Conservation (phyloP, 2,329 filamentous ascomycete species). For the Sclerotinia nivalis region DNA sequence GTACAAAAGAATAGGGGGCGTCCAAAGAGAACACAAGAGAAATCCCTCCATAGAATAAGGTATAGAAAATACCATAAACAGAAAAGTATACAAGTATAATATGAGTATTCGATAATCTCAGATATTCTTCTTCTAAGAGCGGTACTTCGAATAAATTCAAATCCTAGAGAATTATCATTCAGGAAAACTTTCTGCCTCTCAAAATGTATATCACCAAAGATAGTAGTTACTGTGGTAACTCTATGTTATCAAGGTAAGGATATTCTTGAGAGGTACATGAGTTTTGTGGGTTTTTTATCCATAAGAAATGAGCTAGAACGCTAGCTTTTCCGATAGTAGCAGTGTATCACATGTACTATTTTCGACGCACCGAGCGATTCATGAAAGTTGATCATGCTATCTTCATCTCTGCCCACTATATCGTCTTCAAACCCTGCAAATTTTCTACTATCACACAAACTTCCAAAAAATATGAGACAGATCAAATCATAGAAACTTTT, state of each 20-base stretch:
- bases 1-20: no score
- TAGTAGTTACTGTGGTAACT: neutral
- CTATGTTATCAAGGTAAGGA: neutral
- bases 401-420: no score
- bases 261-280: neutral
- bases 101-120: neutral
- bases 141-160: neutral
- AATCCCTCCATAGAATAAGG: no score
- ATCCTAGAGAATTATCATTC: neutral
- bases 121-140: neutral
- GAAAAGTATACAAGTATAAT: neutral
- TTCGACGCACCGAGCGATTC: no score
- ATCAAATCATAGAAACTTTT: neutral
- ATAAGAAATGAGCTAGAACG: neutral
- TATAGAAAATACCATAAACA: no score
- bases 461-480: neutral
- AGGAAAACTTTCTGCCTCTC: slow-evolving; percentile 1
- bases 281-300: neutral
- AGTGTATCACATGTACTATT: no score
- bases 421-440: neutral
- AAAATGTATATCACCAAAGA: neutral
- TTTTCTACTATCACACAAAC: neutral
- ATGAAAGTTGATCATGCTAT: no score
- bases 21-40: no score
- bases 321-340: no score